Base-by-base conservation (phyloP, 306 rosid species). In the Acacia acuminata region DNA sequence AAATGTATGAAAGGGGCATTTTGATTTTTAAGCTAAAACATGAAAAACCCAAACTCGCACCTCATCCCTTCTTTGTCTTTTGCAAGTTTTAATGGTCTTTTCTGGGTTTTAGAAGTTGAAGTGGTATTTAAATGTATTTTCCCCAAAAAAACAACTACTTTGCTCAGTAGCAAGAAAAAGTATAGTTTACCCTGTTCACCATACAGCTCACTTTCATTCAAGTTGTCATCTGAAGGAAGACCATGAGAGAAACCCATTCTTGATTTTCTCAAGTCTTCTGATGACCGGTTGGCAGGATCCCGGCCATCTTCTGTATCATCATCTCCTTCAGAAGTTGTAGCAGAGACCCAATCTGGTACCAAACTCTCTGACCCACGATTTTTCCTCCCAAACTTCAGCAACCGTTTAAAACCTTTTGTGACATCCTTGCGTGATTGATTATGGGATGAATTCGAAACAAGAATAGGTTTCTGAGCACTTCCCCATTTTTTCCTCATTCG, bases 401-500 rank as follows among this genome's bases (percentile, higher is more conserved):
- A 84, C 83, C 98, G 88, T 77, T 96, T 96, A 82, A 96, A 94
- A 77, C 99, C 99, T 85, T 87, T 94, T 2, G 99, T 86, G 87
- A 92, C 89, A 84, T 96, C 99, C 89, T 92, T 96, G 78, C 98
- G 95, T 11, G 99, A 81, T 86, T 91, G 99, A 82, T 80, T 94
- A 27, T 94, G 91, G 71, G 97, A 89, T 68, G 97, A 85, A 88
- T 88, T 92, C 68, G 96, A 84, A 80, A 89, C 94, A 75, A 94
- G 82, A 82, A 87, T 68, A 65, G 99, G 98, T 45, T 94, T 94
- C 87, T 96, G 98, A 80, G 97, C 94, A 82, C 97, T 91, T 78
- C 98, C 98, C 99, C 99, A 96, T 88, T 96, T 96, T 89, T 96
- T 96, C 87, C 99, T 90, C 97, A 94, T 96, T 86, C 98, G 87